Conservation (phyloP, 2,329 filamentous ascomycete genomes). For the Fusarium albidum region DNA sequence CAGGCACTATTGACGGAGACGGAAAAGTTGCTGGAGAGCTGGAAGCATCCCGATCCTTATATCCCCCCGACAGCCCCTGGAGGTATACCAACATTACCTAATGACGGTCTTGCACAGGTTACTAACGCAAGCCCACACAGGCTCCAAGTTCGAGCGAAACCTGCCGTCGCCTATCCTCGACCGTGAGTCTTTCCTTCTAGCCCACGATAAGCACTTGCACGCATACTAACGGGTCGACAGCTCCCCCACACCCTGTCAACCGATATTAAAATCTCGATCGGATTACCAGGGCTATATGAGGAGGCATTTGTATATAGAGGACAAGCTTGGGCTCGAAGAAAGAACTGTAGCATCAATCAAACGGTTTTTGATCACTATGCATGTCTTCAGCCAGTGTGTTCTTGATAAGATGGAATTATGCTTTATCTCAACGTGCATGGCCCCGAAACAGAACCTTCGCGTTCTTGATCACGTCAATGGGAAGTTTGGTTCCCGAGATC, state of each 20-base stretch:
- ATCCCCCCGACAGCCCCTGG: conserved; percentile 88
- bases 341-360: conserved; percentile 22
- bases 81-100: conserved; percentile 63
- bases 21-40: conserved; percentile 85
- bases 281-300: conserved; percentile 14
- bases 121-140: conserved; percentile 53
- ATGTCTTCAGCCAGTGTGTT: not conserved
- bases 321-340: conserved; percentile 16
- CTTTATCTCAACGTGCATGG: not conserved
- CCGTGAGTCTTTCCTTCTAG: conserved; percentile 65
- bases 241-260: conserved; percentile 40
- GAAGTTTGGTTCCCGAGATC: too few relatives aligned
- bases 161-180: conserved; percentile 80
- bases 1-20: conserved; percentile 88
- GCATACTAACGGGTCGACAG: conserved; percentile 32
- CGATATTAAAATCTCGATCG: conserved; percentile 31
- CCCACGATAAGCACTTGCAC: not conserved
- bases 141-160: conserved; percentile 97
- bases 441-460: too few relatives aligned
- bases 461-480: too few relatives aligned
- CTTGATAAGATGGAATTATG: not conserved
- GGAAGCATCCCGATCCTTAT: conserved; percentile 98
- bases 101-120: not conserved
- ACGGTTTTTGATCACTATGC: conserved; percentile 19
- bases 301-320: conserved; percentile 33